A percentile compares a stretch with the other conserved stretches of the same genome.
Evolutionary conservation across 106 monocot genomes (phyloP).

Genomic region (Allium fistulosum): DNA sequence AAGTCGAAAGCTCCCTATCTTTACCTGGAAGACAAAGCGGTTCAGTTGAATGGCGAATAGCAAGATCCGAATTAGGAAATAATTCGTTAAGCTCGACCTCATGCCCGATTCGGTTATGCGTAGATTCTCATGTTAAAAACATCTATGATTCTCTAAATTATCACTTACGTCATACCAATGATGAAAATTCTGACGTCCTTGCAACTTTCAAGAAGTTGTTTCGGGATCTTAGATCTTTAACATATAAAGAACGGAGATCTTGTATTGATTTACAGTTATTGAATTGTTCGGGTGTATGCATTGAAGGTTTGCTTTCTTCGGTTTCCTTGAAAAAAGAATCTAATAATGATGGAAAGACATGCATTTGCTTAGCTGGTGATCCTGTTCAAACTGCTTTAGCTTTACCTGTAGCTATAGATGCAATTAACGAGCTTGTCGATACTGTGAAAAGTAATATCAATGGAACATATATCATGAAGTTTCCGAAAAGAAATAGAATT

Average conservation of each 20-base stretch:
- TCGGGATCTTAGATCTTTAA: constrained; percentile 34
- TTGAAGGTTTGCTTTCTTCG: constrained; percentile 43
- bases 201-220: constrained; percentile 40
- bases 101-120: constrained; percentile 55
- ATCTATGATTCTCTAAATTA: constrained; percentile 47
- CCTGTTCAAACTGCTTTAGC: constrained; percentile 75
- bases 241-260: constrained; percentile 49
- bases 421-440: constrained; percentile 53
- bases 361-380: constrained; percentile 37
- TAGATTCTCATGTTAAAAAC: constrained; percentile 62
- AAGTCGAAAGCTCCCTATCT: constrained; percentile 26
- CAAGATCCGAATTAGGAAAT: constrained; percentile 61
- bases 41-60: constrained; percentile 66
- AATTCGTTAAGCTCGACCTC: constrained; percentile 37
- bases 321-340: constrained; percentile 53
- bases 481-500: constrained; percentile 53
- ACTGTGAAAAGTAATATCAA: constrained; percentile 7
- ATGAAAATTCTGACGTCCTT: constrained; percentile 29
- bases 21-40: constrained; percentile 96
- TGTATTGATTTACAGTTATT: constrained; percentile 30
- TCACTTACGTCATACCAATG: constrained; percentile 25
- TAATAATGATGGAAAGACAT: constrained; percentile 20
- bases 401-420: constrained; percentile 74
- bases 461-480: constrained; percentile 17
- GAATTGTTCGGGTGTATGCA: constrained; percentile 16